A percentile compares a stretch with the other conserved stretches of the same genome.
phyloP scores from a whole-genome alignment of 2,329 filamentous ascomycete species.

The Fusarium albidum region DNA sequence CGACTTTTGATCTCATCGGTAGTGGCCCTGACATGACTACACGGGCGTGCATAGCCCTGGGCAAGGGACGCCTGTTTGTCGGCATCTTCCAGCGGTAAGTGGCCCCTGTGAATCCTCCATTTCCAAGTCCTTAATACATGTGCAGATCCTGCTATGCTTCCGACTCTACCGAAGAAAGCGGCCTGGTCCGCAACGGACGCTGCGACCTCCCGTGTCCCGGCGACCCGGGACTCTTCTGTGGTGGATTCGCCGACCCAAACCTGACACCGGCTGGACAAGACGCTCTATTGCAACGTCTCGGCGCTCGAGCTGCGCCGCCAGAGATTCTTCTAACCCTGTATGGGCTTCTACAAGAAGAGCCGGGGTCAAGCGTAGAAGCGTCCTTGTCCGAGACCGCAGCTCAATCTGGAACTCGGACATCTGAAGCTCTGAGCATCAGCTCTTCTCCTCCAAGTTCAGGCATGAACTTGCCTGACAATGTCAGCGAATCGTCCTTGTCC shows the following conservation, averaged over 20 bases:
- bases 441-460: background rate
- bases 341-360: background rate
- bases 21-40: constrained; percentile 20
- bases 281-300: background rate
- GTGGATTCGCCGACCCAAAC: constrained; percentile 2
- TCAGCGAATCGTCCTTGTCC: background rate
- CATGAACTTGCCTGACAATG: background rate
- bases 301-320: constrained; percentile 11
- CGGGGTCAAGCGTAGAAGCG: background rate
- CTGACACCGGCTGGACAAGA: background rate
- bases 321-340: constrained; percentile 27
- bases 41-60: constrained; percentile 3
- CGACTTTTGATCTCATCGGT: constrained; percentile 16
- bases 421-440: background rate
- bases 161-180: constrained; percentile 1
- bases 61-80: constrained; percentile 1
- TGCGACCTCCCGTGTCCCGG: constrained; percentile 27
- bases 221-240: constrained; percentile 24
- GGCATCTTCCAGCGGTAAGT: constrained; percentile 18
- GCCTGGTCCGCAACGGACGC: background rate
- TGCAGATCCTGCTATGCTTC: constrained; percentile 27
- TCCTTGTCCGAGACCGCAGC: background rate
- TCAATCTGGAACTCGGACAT: background rate
- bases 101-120: background rate
- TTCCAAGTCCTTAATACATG: background rate